A percentile compares a stretch with the other conserved stretches of the same genome.
Evolutionary conservation across 306 rosid genomes (phyloP).

Genomic region (Cyclanthera cordifolia): DNA sequence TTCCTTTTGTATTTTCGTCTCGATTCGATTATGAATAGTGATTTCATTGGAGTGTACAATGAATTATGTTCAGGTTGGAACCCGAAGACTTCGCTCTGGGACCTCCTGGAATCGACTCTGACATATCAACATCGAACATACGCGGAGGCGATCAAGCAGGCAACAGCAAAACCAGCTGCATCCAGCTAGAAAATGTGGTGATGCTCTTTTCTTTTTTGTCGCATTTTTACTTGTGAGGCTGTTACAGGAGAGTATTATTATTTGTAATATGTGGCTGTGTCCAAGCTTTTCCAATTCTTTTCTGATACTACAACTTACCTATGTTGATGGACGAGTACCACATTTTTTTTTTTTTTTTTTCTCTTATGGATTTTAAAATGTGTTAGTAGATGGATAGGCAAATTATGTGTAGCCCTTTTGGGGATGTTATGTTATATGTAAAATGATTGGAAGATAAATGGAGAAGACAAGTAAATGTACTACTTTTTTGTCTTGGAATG

Average conservation of each 20-base stretch:
- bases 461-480: not conserved
- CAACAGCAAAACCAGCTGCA: conserved; percentile 49
- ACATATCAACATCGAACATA: conserved; percentile 90
- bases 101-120: conserved; percentile 83
- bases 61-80: conserved; percentile 47
- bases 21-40: not conserved
- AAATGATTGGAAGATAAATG: not conserved
- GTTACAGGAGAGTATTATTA: not conserved
- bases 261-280: conserved; percentile 6
- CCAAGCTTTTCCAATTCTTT: conserved; percentile 9
- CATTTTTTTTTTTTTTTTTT: not conserved
- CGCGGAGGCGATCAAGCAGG: conserved; percentile 68
- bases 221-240: not conserved
- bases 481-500: not conserved
- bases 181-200: conserved; percentile 27
- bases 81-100: conserved; percentile 84
- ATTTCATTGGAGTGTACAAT: not conserved
- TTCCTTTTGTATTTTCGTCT: not conserved
- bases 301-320: not conserved
- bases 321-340: conserved; percentile 2
- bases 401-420: conserved; percentile 1
- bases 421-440: conserved; percentile 6
- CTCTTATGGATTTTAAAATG: not conserved
- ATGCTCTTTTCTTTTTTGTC: not conserved
- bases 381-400: not conserved